Conservation (phyloP, 1,284 basidiomycete species). For the Phenoliferia sp. region DNA sequence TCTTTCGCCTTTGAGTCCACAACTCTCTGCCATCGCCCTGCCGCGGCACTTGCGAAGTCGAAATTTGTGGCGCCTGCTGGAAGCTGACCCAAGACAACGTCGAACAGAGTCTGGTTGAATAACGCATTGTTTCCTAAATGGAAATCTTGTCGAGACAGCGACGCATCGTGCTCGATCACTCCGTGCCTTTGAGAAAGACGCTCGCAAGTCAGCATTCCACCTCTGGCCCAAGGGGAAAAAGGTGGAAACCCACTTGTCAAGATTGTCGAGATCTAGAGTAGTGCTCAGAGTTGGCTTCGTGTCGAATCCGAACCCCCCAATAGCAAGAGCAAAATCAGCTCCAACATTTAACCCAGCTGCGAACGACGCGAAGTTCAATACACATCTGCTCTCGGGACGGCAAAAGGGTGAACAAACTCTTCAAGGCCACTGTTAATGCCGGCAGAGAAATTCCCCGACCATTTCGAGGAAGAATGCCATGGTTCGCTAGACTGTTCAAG, state of each 20-base stretch:
- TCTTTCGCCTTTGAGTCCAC: background rate
- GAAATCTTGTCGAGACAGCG: background rate
- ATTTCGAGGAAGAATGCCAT: background rate
- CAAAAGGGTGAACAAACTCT: background rate
- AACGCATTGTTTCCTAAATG: background rate
- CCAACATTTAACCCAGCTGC: background rate
- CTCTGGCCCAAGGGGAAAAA: too few species aligned
- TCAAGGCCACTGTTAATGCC: background rate
- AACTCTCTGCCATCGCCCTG: background rate
- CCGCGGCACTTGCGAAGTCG: background rate
- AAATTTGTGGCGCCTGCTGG: background rate
- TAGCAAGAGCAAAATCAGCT: background rate
- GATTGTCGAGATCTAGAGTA: background rate
- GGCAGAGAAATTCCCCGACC: background rate
- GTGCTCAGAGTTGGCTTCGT: background rate
- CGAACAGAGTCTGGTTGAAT: background rate
- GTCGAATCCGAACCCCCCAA: background rate
- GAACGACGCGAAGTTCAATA: too few species aligned
- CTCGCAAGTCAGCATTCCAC: too few species aligned
- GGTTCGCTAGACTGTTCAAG: background rate
- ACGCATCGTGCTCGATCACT: slow-evolving; percentile 2
- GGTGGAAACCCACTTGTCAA: background rate
- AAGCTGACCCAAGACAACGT: background rate
- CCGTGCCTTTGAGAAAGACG: background rate
- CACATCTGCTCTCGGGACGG: too few species aligned